Evolutionary conservation across 768 basidiomycete species (phyloP).

Genomic region (Rhodotorula taiwanensis): DNA sequence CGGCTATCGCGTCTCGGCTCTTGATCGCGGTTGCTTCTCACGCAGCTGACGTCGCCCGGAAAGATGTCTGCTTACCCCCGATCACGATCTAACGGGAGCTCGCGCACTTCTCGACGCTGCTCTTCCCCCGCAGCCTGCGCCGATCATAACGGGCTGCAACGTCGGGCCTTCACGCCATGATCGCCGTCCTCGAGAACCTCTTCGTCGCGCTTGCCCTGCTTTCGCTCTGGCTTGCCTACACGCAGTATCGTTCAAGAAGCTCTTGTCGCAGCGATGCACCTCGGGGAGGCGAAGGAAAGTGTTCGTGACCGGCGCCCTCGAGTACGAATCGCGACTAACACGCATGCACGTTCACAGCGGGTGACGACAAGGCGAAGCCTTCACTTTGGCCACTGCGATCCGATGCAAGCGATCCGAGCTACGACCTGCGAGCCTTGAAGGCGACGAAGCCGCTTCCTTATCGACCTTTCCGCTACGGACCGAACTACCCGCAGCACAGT

Average conservation of each 20-base stretch:
- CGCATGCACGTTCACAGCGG: background rate
- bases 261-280: background rate
- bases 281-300: background rate
- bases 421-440: background rate
- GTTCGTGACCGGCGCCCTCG: background rate
- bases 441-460: background rate
- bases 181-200: background rate
- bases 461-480: constrained; percentile 2
- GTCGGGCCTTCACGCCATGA: background rate
- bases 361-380: background rate
- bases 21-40: too few relatives aligned
- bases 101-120: too few relatives aligned
- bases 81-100: too few relatives aligned
- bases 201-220: background rate
- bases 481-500: constrained; percentile 5
- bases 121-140: background rate
- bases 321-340: too few relatives aligned
- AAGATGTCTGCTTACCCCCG: too few relatives aligned
- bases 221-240: background rate
- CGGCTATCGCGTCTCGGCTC: too few relatives aligned
- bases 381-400: background rate
- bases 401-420: fast-evolving
- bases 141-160: too few relatives aligned
- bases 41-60: too few relatives aligned
- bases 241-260: background rate